Conservation (phyloP, 2,329 filamentous ascomycete genomes). For the Penicillium sp. region DNA sequence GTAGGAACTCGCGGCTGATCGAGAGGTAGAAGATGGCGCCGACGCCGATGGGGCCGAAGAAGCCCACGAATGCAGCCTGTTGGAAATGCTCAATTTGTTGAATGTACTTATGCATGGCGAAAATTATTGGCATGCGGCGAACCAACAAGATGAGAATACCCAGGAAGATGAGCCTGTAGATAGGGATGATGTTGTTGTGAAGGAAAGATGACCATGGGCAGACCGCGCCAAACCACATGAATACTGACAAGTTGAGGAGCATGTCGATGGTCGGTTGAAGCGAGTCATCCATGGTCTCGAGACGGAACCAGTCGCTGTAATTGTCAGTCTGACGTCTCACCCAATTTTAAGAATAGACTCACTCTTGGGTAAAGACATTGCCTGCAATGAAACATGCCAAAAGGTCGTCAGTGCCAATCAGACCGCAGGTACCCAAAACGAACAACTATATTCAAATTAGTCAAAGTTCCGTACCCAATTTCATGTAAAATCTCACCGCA, state of each 20-base stretch:
- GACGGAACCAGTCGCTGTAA: constrained; percentile 77
- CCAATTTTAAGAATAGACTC: constrained; percentile 21
- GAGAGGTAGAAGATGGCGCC: constrained; percentile 88
- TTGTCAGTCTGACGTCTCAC: constrained; percentile 12
- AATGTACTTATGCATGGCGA: constrained; percentile 67
- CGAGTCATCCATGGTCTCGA: constrained; percentile 83
- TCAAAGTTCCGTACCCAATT: not conserved
- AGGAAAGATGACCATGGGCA: constrained; percentile 73
- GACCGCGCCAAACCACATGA: constrained; percentile 85
- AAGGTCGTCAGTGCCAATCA: constrained; percentile 84
- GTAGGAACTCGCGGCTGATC: constrained; percentile 69
- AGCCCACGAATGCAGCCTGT: constrained; percentile 81
- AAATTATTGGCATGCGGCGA: constrained; percentile 70
- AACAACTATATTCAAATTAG: constrained; percentile 54
- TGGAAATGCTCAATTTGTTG: constrained; percentile 68
- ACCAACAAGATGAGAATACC: constrained; percentile 72
- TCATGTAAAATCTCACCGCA: constrained; percentile 50
- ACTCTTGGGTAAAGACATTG: constrained; percentile 85
- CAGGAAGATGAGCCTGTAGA: constrained; percentile 66
- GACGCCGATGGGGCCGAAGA: constrained; percentile 89
- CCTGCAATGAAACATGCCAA: constrained; percentile 89
- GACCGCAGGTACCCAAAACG: constrained; percentile 76
- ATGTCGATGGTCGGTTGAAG: constrained; percentile 94
- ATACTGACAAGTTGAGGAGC: constrained; percentile 82
- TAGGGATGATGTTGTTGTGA: constrained; percentile 62